Evolutionary conservation across 2,329 filamentous ascomycete species (phyloP).

Genomic region (Furcasterigmium furcatum): DNA sequence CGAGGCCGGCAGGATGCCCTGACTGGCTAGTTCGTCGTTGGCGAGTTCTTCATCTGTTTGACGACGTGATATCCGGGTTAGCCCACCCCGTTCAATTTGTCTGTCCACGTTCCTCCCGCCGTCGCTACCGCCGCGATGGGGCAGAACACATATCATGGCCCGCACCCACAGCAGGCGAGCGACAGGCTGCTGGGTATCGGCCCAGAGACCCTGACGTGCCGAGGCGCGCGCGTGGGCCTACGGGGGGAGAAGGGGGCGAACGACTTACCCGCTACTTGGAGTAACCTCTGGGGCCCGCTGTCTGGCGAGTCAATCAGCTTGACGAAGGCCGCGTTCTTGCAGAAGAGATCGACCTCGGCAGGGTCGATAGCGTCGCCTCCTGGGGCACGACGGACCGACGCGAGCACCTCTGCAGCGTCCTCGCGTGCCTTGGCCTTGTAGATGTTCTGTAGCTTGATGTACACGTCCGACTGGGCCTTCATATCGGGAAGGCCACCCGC

Average conservation of each 20-base stretch:
- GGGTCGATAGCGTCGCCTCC: conserved; percentile 55
- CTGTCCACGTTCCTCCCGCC: neutral
- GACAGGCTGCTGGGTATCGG: neutral
- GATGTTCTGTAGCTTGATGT: conserved; percentile 85
- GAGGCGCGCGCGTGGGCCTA: neutral
- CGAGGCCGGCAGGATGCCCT: conserved; percentile 50
- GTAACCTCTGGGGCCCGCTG: conserved; percentile 41
- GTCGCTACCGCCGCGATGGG: neutral
- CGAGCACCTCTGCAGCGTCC: conserved; percentile 73
- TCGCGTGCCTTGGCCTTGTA: conserved; percentile 85
- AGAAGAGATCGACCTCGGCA: conserved; percentile 84
- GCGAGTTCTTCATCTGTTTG: conserved; percentile 49
- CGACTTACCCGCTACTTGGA: conserved; percentile 52
- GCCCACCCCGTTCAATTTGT: neutral
- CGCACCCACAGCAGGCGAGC: neutral
- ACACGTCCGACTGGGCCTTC: conserved; percentile 90
- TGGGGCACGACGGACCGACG: conserved; percentile 52
- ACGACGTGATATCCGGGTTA: neutral
- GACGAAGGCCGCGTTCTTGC: conserved; percentile 91
- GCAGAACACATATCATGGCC: neutral
- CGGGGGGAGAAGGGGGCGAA: conserved; percentile 1
- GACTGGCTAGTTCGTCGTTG: conserved; percentile 49
- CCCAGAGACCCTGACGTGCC: neutral
- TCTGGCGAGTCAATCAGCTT: conserved; percentile 69
- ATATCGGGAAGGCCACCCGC: conserved; percentile 91